These are phyloP conservation scores for Clathrospora elynae DNA, from an alignment of 2,329 filamentous ascomycete species.

Conservation along the genomic window DNA sequence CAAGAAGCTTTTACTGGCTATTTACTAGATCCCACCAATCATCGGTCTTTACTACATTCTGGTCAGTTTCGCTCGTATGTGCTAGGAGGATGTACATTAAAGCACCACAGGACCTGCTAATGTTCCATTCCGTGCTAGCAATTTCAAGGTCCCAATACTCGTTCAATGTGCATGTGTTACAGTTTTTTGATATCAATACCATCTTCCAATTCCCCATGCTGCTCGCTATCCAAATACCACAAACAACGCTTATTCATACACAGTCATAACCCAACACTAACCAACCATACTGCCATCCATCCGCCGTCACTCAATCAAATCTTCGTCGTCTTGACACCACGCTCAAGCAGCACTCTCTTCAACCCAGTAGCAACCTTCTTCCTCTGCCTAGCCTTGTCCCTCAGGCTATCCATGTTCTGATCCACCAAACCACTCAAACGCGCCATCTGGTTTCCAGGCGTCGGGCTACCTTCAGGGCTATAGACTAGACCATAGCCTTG, in stretches of 20 bases:
- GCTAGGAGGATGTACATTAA: too few relatives aligned
- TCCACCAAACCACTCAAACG: conserved; percentile 50
- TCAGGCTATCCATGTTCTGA: conserved; percentile 47
- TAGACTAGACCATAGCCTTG: conserved; percentile 46
- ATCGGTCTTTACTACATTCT: too few relatives aligned
- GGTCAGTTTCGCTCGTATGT: too few relatives aligned
- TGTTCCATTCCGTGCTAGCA: too few relatives aligned
- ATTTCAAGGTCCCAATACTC: not conserved
- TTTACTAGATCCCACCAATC: too few relatives aligned
- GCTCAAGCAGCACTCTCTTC: conserved; percentile 43
- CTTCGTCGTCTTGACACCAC: conserved; percentile 38
- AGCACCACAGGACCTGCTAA: too few relatives aligned
- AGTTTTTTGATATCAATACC: conserved; percentile 1
- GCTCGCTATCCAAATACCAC: conserved; percentile 20
- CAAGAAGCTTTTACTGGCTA: too few relatives aligned
- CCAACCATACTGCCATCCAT: not conserved
- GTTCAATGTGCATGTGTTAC: conserved; percentile 3
- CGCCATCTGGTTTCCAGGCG: conserved; percentile 33
- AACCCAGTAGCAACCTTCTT: conserved; percentile 48
- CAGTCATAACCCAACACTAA: conserved; percentile 16
- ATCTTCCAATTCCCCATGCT: conserved; percentile 1
- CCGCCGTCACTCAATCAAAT: conserved; percentile 17
- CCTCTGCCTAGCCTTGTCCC: conserved; percentile 44
- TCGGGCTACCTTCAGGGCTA: conserved; percentile 36
- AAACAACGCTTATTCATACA: conserved; percentile 31